phyloP scores from a whole-genome alignment of 768 basidiomycete species.

The Leccinum variicolor region DNA sequence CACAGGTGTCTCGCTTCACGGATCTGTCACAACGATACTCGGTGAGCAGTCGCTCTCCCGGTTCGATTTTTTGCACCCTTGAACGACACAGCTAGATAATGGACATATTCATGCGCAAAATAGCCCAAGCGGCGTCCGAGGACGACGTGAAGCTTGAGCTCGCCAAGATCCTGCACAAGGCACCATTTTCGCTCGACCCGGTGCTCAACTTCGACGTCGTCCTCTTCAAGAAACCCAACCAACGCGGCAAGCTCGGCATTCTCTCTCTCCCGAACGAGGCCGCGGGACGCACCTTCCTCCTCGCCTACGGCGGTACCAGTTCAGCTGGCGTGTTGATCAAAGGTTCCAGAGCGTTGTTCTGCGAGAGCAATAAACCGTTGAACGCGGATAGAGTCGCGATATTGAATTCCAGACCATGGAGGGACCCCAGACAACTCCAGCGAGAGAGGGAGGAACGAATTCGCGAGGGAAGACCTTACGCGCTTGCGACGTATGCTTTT shows the following conservation, averaged over 20 bases:
- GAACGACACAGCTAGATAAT: constrained; percentile 18
- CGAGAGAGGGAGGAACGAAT: constrained; percentile 24
- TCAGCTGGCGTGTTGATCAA: constrained; percentile 26
- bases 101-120: constrained; percentile 35
- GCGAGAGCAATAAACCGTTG: constrained; percentile 18
- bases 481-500: constrained; percentile 29
- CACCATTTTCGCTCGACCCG: constrained; percentile 28
- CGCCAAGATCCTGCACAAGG: constrained; percentile 32
- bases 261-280: constrained; percentile 27
- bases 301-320: constrained; percentile 15
- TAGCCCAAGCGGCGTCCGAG: constrained; percentile 24
- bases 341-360: constrained; percentile 20
- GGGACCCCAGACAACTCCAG: constrained; percentile 27
- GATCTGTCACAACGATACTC: constrained; percentile 9
- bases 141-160: constrained; percentile 34
- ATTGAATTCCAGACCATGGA: constrained; percentile 27
- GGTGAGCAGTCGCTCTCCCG: constrained; percentile 17
- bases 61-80: neutral
- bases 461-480: constrained; percentile 18
- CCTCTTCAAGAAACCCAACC: constrained; percentile 24
- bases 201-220: constrained; percentile 33
- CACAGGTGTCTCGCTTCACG: neutral
- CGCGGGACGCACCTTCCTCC: constrained; percentile 25
- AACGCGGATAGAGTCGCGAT: constrained; percentile 21
- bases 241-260: constrained; percentile 27